Evolutionary conservation across 768 basidiomycete species (phyloP).

Genomic region (Exidia glandulosa): DNA sequence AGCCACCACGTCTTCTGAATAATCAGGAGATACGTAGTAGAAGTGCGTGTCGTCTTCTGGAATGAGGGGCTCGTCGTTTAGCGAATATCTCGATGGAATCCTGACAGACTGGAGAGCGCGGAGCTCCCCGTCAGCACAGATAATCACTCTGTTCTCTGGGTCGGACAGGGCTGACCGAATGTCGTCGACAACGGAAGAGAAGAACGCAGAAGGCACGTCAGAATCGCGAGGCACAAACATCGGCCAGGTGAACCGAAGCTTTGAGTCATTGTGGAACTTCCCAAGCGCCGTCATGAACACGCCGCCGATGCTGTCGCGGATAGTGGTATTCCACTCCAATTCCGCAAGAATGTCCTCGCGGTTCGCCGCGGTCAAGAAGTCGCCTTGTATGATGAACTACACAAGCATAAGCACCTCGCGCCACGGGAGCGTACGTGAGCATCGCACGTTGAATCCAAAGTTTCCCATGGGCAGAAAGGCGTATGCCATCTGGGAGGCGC

Average conservation of each 20-base stretch:
- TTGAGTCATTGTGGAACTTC: slow-evolving; percentile 7
- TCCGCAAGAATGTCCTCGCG: slow-evolving; percentile 16
- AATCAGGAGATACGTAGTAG: background rate
- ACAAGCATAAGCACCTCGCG: background rate
- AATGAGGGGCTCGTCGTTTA: background rate
- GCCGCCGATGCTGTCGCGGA: slow-evolving; percentile 11
- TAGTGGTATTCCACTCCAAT: slow-evolving; percentile 13
- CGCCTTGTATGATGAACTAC: slow-evolving; percentile 20
- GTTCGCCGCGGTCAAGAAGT: slow-evolving; percentile 19
- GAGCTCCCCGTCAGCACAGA: background rate
- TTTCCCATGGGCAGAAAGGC: slow-evolving; percentile 15
- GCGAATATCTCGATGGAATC: background rate
- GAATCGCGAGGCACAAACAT: slow-evolving; percentile 11
- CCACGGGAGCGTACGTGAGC: background rate
- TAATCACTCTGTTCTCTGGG: background rate
- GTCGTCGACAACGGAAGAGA: slow-evolving; percentile 3
- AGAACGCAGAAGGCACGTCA: slow-evolving; percentile 9
- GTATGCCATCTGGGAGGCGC: slow-evolving; percentile 10
- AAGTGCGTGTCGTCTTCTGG: background rate
- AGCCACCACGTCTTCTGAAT: background rate
- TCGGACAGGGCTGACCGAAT: background rate
- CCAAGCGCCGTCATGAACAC: slow-evolving; percentile 13
- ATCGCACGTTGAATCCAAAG: slow-evolving; percentile 13
- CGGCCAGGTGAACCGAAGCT: slow-evolving; percentile 13
- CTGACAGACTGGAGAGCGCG: background rate